A percentile compares a stretch with the other conserved stretches of the same genome.
These are phyloP conservation scores for Myotisia sp. DNA, from an alignment of 2,329 filamentous ascomycete genomes.

Conservation along the genomic window DNA sequence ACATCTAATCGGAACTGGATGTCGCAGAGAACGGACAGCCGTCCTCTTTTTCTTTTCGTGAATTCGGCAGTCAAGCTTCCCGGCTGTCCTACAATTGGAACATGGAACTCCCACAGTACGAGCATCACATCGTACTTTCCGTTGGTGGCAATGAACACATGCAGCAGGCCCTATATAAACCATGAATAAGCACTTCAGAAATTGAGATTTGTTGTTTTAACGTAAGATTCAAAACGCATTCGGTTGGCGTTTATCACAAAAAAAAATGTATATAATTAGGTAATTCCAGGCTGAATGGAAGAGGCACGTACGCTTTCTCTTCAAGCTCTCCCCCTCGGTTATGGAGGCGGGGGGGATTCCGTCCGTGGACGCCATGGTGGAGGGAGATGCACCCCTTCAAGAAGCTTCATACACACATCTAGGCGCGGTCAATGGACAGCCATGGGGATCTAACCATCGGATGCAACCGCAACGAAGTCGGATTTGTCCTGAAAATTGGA, in stretches of 20 bases:
- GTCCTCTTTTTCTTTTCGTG: conserved; percentile 39
- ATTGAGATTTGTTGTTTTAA: too few species aligned
- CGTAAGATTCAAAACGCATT: too few species aligned
- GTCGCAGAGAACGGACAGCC: conserved; percentile 26
- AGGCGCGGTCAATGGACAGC: too few species aligned
- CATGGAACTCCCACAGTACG: conserved; percentile 35
- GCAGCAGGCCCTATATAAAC: conserved; percentile 26
- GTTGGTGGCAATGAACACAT: conserved; percentile 37
- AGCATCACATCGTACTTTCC: conserved; percentile 40
- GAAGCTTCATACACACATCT: neutral
- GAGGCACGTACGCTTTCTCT: conserved; percentile 11
- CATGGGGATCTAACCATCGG: too few species aligned
- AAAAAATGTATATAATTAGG: neutral
- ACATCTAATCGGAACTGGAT: conserved; percentile 35
- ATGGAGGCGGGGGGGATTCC: conserved; percentile 6
- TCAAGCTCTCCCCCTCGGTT: conserved; percentile 10
- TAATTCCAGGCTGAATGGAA: neutral
- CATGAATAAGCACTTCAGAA: neutral
- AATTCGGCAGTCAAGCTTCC: conserved; percentile 31
- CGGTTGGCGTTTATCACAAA: too few species aligned
- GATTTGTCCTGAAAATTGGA: too few species aligned
- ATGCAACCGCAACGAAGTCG: too few species aligned
- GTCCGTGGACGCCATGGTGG: conserved; percentile 11
- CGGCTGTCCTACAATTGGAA: conserved; percentile 34
- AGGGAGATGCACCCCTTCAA: conserved; percentile 2